These are phyloP conservation scores for Monosporascus ibericus DNA, from an alignment of 2,329 filamentous ascomycete species.

Conservation along the genomic window DNA sequence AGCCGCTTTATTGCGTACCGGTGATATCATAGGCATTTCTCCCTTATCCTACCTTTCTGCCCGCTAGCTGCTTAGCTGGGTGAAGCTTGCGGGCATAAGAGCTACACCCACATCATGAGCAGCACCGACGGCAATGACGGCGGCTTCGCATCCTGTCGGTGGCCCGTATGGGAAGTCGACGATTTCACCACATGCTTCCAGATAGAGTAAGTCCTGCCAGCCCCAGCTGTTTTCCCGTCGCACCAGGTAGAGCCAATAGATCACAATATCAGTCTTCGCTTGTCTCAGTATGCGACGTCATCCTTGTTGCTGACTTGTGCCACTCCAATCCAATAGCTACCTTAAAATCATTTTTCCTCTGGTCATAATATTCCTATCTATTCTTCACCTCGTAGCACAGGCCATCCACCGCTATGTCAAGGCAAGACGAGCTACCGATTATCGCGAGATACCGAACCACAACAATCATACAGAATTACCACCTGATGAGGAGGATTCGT, in stretches of 20 bases:
- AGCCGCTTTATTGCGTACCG: too few relatives aligned
- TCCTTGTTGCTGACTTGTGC: slow-evolving; percentile 2
- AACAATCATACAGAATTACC: slow-evolving; percentile 47
- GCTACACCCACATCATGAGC: not conserved
- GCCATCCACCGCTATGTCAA: slow-evolving; percentile 46
- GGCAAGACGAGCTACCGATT: slow-evolving; percentile 48
- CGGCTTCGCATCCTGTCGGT: slow-evolving; percentile 46
- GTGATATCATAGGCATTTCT: too few relatives aligned
- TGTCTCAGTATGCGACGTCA: not conserved
- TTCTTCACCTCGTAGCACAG: slow-evolving; percentile 58
- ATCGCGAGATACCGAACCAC: slow-evolving; percentile 47
- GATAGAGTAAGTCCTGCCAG: slow-evolving; percentile 52
- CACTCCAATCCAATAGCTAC: slow-evolving; percentile 47
- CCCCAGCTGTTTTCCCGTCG: not conserved
- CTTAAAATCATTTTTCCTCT: slow-evolving; percentile 76
- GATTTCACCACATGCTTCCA: slow-evolving; percentile 60
- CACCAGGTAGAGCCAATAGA: slow-evolving; percentile 1
- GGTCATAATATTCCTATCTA: slow-evolving; percentile 61
- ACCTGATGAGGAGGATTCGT: slow-evolving; percentile 38
- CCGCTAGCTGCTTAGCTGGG: not conserved
- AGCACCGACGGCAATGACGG: slow-evolving; percentile 13
- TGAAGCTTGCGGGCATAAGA: not conserved
- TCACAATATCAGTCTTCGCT: not conserved
- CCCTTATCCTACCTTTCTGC: not conserved
- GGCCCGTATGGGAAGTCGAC: slow-evolving; percentile 57